Conservation (phyloP, 305 asterid genomes). For the Coffea humblotiana region DNA sequence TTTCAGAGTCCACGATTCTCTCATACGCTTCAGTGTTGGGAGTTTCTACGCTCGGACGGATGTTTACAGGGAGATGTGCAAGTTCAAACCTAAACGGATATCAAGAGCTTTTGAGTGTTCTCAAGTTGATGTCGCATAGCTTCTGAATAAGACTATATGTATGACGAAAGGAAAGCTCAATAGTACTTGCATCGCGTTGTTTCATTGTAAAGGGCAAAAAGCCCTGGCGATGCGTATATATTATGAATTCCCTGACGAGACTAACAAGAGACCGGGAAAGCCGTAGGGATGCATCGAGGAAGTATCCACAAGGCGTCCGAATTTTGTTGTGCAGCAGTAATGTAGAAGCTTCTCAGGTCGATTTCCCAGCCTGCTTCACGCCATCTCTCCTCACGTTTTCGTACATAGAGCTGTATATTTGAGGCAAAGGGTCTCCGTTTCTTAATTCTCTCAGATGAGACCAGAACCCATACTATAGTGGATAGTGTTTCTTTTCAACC, state of each 20-base stretch:
- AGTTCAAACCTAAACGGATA: neutral
- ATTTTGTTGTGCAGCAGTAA: neutral
- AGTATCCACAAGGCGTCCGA: too few relatives aligned
- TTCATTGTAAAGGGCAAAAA: neutral
- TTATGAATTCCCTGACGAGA: neutral
- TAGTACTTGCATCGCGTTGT: neutral
- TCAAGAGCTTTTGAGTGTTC: neutral
- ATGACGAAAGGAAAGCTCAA: neutral
- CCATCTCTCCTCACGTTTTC: neutral
- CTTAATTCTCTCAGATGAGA: neutral
- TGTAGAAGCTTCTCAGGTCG: neutral
- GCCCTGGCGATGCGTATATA: neutral
- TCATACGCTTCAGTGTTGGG: constrained; percentile 34
- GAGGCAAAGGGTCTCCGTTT: neutral
- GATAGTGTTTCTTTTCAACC: too few relatives aligned
- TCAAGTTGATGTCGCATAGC: neutral
- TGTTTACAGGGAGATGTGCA: neutral
- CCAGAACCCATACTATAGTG: neutral
- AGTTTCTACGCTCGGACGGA: neutral
- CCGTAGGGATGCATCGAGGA: neutral
- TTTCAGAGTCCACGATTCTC: constrained; percentile 3
- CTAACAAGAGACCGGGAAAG: neutral
- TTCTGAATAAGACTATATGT: neutral
- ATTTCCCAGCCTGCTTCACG: neutral
- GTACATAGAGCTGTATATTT: neutral